These are phyloP conservation scores for Podila clonocystis DNA, from an alignment of 192 early-diverging fungal genomes.

Conservation along the genomic window DNA sequence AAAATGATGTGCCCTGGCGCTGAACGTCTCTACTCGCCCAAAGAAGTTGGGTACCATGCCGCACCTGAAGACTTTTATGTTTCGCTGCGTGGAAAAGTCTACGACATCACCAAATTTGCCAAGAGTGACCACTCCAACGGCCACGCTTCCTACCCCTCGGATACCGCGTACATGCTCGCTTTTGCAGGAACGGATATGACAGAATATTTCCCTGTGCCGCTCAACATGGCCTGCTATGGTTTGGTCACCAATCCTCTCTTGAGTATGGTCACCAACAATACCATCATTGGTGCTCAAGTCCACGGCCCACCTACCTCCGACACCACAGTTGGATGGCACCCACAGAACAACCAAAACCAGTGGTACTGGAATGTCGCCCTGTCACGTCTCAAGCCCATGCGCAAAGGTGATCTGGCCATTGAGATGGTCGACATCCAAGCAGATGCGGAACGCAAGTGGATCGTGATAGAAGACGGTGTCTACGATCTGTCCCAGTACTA, in stretches of 20 bases:
- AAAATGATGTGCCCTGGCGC: constrained; percentile 83
- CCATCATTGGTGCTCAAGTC: constrained; percentile 42
- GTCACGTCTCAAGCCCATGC: constrained; percentile 55
- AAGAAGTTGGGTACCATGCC: constrained; percentile 69
- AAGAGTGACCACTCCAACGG: constrained; percentile 66
- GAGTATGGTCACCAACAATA: constrained; percentile 15
- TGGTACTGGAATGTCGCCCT: constrained; percentile 64
- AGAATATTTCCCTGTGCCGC: constrained; percentile 67
- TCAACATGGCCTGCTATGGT: constrained; percentile 64
- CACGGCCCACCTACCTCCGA: constrained; percentile 34
- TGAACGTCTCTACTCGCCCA: constrained; percentile 65
- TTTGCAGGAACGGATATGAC: constrained; percentile 74
- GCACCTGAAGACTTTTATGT: constrained; percentile 70
- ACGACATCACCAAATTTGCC: constrained; percentile 73
- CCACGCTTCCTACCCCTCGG: constrained; percentile 49
- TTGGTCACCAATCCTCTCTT: constrained; percentile 43
- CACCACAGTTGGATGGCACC: constrained; percentile 38
- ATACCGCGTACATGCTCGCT: constrained; percentile 54
- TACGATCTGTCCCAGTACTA: constrained; percentile 76
- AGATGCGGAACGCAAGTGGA: constrained; percentile 59
- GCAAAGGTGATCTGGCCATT: constrained; percentile 71
- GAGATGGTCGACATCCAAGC: constrained; percentile 58
- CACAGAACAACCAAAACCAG: constrained; percentile 51
- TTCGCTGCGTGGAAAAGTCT: constrained; percentile 72
- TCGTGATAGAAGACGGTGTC: constrained; percentile 69